Conservation (phyloP, 2,329 filamentous ascomycete species). For the Colletotrichum tofieldiae region DNA sequence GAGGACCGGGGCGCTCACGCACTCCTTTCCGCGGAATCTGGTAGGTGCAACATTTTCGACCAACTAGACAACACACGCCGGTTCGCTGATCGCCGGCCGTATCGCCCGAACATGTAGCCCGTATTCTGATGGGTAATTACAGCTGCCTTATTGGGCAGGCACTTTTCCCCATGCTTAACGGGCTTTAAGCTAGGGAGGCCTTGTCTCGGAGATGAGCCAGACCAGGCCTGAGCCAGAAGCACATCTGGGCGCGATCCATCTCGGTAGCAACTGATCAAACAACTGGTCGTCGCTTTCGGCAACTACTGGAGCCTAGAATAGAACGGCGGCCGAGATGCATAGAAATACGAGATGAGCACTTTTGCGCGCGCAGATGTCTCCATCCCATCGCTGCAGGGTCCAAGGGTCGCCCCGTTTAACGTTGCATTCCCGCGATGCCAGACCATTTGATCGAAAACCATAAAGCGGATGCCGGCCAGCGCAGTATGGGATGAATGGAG, state of each 20-base stretch:
- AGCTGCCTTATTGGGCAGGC: constrained; percentile 37
- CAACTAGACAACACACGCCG: background rate
- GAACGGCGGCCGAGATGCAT: background rate
- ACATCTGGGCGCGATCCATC: constrained; percentile 29
- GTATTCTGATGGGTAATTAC: constrained; percentile 32
- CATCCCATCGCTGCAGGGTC: constrained; percentile 21
- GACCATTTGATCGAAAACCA: background rate
- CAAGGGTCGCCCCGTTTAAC: constrained; percentile 29
- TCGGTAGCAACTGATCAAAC: constrained; percentile 18
- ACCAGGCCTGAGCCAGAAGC: constrained; percentile 24
- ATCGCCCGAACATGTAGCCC: constrained; percentile 10
- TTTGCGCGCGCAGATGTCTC: background rate
- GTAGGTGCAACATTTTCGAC: background rate
- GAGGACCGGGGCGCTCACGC: background rate
- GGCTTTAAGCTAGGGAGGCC: constrained; percentile 31
- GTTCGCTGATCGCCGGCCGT: constrained; percentile 23
- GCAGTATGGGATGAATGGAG: background rate
- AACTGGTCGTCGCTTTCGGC: background rate
- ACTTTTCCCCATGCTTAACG: constrained; percentile 6
- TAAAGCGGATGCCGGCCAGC: constrained; percentile 5
- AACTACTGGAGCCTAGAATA: constrained; percentile 15
- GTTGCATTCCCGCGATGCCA: constrained; percentile 16
- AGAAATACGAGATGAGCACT: constrained; percentile 29
- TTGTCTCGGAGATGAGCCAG: constrained; percentile 32
- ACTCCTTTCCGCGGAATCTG: background rate